Percentiles rank a stretch among this genome's conserved stretches.
phyloP scores from a whole-genome alignment of 192 early-diverging fungal genomes.

The Spizellomyces punctatus region DNA sequence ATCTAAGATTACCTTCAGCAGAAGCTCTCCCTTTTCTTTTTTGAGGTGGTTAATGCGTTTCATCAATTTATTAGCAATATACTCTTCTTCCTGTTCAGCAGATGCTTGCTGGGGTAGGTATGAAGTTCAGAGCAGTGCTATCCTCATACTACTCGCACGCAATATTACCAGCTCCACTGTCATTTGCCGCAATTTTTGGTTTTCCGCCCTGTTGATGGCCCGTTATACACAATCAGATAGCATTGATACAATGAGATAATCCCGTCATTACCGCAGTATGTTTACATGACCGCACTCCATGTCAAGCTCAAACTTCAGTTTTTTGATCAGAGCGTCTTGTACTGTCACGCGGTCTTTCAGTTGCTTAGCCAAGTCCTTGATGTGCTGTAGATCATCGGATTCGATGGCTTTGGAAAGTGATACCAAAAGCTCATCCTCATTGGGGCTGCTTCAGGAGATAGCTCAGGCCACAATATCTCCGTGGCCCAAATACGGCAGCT shows the following conservation, averaged over 20 bases:
- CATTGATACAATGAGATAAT: neutral
- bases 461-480: too few species aligned
- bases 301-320: constrained; percentile 44
- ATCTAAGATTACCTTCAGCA: constrained; percentile 46
- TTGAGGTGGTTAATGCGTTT: constrained; percentile 73
- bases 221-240: neutral
- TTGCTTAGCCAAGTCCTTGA: constrained; percentile 21
- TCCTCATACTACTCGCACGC: neutral
- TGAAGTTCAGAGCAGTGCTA: neutral
- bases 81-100: constrained; percentile 60
- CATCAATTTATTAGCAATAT: constrained; percentile 74
- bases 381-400: constrained; percentile 18
- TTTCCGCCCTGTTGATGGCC: constrained; percentile 28
- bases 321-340: constrained; percentile 34
- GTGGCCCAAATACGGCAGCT: too few species aligned
- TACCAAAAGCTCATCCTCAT: neutral
- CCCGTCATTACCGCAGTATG: constrained; percentile 30
- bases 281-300: constrained; percentile 47
- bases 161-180: constrained; percentile 35
- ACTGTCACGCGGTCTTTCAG: constrained; percentile 26
- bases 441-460: neutral
- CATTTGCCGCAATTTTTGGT: constrained; percentile 35
- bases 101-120: constrained; percentile 30
- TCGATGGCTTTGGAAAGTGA: neutral
- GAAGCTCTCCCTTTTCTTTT: constrained; percentile 77